Evolutionary conservation across 192 early-diverging fungal species (phyloP), one percentile per base, ranked within the genome.

Genomic region (Phycomyces nitens): DNA sequence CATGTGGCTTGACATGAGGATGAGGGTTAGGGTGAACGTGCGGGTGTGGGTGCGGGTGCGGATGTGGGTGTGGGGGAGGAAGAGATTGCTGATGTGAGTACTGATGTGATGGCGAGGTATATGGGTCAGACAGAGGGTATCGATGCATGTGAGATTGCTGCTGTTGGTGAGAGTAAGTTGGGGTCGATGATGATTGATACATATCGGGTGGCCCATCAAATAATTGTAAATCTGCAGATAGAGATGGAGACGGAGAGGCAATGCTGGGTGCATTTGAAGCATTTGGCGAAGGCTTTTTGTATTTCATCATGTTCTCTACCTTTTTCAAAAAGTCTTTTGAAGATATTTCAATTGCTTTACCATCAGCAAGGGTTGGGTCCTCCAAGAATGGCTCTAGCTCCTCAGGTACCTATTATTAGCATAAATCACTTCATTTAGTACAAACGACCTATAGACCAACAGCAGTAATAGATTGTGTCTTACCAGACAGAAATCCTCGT

Each of bases 401-500:
- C 15, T 71, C 63, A 18, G 69, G 69, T 23, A 71, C 66, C 66
- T 68, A 47, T 34, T 34, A 34, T 34, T 7, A 34, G 2, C 29
- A 34, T n/a, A n/a, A n/a, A n/a, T n/a, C n/a, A n/a, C n/a, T n/a
- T n/a, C n/a, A n/a, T n/a, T n/a, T n/a, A n/a, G n/a, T n/a, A n/a
- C n/a, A n/a, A n/a, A n/a, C n/a, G n/a, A n/a, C n/a, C n/a, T n/a
- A n/a, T n/a, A n/a, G n/a, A n/a, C n/a, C n/a, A n/a, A n/a, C n/a
- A n/a, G 29, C 2, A 34, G 7, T 34, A 5, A 7, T 5, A 34
- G 7, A 34, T 34, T 7, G 29, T 2, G 29, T 34, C 77, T 72
- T 81, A 91, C 82, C 62, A 83, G 71, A 71, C 88, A 89, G 59
- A 90, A 80, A 10, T 74, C 72, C 55, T 88, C 86, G 53, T 87